phyloP scores from a whole-genome alignment of 495 filamentous ascomycete species.

The Penicillium samsonianum region DNA sequence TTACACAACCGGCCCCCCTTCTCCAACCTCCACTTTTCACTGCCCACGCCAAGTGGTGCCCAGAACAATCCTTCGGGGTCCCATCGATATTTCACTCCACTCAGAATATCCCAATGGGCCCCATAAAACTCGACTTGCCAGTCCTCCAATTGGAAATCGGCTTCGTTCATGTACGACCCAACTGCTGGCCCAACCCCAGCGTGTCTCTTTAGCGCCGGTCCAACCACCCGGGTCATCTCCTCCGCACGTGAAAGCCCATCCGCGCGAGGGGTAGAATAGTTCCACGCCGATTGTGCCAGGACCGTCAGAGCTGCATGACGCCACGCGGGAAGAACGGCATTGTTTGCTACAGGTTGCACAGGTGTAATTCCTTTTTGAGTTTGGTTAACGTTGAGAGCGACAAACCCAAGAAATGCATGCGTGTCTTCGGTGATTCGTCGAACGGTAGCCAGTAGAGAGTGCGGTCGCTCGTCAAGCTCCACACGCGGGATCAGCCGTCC shows the following conservation, averaged over 20 bases:
- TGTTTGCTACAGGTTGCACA: slow-evolving; percentile 1
- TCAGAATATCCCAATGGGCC: slow-evolving; percentile 1
- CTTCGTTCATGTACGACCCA: slow-evolving; percentile 4
- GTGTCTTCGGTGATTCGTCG: slow-evolving; percentile 3
- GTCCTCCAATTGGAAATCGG: slow-evolving; percentile 2
- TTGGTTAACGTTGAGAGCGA: slow-evolving; percentile 3
- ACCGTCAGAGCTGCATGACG: slow-evolving; percentile 2
- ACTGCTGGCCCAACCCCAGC: neutral
- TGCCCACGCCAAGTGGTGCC: neutral
- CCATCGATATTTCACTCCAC: slow-evolving; percentile 3
- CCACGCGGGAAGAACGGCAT: slow-evolving; percentile 1
- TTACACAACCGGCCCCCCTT: slow-evolving; percentile 1
- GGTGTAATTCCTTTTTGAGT: slow-evolving; percentile 2
- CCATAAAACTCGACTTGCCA: slow-evolving; percentile 1
- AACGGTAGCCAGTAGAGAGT: slow-evolving; percentile 5
- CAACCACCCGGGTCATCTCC: slow-evolving; percentile 1
- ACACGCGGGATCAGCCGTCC: slow-evolving; percentile 3
- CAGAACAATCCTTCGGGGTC: slow-evolving; percentile 1
- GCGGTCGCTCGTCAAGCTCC: slow-evolving; percentile 3
- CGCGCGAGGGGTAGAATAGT: slow-evolving; percentile 3
- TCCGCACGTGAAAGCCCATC: slow-evolving; percentile 3
- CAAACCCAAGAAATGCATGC: slow-evolving; percentile 2
- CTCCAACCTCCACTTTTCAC: slow-evolving; percentile 1
- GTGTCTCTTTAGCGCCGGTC: neutral
- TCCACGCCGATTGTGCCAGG: neutral